Base-by-base conservation (phyloP, 2,329 filamentous ascomycete genomes). In the Sclerotinia borealis region DNA sequence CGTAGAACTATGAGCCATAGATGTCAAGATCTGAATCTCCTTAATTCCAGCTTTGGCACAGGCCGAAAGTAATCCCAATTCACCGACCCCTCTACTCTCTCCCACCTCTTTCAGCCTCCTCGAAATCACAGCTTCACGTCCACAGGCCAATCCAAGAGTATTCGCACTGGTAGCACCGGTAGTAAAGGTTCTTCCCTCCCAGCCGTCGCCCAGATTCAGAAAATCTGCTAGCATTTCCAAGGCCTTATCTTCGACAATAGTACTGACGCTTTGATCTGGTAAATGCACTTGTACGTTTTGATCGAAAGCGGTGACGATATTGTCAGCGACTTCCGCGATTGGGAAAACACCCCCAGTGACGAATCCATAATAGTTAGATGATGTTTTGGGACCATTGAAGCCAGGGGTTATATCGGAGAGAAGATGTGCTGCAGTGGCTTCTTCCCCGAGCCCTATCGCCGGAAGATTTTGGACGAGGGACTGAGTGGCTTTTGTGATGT, bases 231-330 rank as follows among this genome's bases (percentile, higher is more conserved):
- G 76, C 79, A 96, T 85, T 22, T 79, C 76, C 59, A 96, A 76
- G 0, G 93, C 86, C 17, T 81, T 80, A 66, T 88, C 85, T 75
- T 97, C 93, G 11, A 97, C 82, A 29, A 86, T 83, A 0, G 92
- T 96, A 25, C 86, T 83, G 36, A 93, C 81, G 0, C 86, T 89
- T 74, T 96, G 90, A 25, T 80, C 78, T 0, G 91, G 88, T 1
- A 96, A 79, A 74, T 97, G 92, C 0, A 96, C 90, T 64, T 88
- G 83, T 5, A 92, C 87, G 75, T 93, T 96, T 74, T 96, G 91
- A 73, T 97, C 93, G 65, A 88, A 83, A 10, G 85, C 83, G 6
- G 87, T 87, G 65, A 93, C 92, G n/a, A 96, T 77, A 67, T 92
- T 89, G 74, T 97, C 93, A 1, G 92, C 93, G 61, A 91, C 84